phyloP scores from a whole-genome alignment of 2,329 filamentous ascomycete genomes.

The Diplodia sapinea region DNA sequence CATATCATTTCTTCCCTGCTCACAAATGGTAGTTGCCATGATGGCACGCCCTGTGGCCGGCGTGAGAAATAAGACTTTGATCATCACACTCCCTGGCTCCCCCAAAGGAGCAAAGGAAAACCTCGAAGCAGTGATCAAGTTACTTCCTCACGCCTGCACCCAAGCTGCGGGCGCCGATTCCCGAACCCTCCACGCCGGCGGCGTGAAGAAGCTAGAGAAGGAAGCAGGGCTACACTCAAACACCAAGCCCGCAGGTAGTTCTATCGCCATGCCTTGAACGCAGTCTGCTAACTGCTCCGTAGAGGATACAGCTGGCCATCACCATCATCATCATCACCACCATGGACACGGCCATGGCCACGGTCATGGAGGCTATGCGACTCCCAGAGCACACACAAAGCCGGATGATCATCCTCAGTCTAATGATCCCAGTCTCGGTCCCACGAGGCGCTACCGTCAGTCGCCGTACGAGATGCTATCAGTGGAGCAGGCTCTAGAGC shows the following conservation, averaged over 20 bases:
- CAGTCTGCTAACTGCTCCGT: neutral
- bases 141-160: conserved; percentile 92
- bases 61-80: conserved; percentile 77
- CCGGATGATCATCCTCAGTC: conserved; percentile 63
- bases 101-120: conserved; percentile 97
- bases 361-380: conserved; percentile 59
- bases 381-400: conserved; percentile 71
- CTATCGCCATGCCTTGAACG: too few species aligned
- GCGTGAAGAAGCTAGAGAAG: conserved; percentile 80
- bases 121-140: conserved; percentile 82
- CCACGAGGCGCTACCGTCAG: conserved; percentile 74
- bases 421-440: conserved; percentile 65
- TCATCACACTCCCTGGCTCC: conserved; percentile 90
- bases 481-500: conserved; percentile 77
- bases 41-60: conserved; percentile 96
- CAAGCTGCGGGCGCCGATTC: conserved; percentile 87
- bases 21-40: conserved; percentile 77
- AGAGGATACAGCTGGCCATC: conserved; percentile 35
- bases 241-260: conserved; percentile 35
- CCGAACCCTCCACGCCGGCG: conserved; percentile 76
- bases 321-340: conserved; percentile 52
- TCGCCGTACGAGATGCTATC: conserved; percentile 93
- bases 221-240: conserved; percentile 70
- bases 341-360: conserved; percentile 67
- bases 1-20: conserved; percentile 5